These are phyloP conservation scores for Allantophomopsis cytisporea DNA, from an alignment of 2,329 filamentous ascomycete species.

Conservation along the genomic window DNA sequence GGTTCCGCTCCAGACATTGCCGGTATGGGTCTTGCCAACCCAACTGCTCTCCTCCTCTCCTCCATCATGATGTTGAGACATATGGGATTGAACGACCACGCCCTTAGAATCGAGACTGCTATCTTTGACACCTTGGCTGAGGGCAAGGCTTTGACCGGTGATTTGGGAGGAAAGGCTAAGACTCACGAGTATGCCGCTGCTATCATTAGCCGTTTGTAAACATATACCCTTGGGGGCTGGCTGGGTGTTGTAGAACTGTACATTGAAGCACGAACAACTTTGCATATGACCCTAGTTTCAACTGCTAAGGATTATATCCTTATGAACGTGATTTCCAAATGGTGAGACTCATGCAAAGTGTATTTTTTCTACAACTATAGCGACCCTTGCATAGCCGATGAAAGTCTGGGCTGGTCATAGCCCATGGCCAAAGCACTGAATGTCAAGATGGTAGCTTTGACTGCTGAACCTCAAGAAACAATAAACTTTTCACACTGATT, in stretches of 20 bases:
- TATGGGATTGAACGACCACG: conserved; percentile 82
- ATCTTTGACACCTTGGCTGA: conserved; percentile 92
- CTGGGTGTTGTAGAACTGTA: conserved; percentile 11
- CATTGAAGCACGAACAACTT: background rate
- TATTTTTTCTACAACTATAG: too few relatives aligned
- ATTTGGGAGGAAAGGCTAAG: conserved; percentile 92
- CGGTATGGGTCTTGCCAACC: conserved; percentile 92
- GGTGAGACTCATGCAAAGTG: too few relatives aligned
- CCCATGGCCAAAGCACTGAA: too few relatives aligned
- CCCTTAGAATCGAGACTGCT: conserved; percentile 79
- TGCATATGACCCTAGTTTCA: background rate
- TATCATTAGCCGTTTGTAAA: conserved; percentile 50
- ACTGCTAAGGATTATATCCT: too few relatives aligned
- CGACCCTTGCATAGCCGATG: too few relatives aligned
- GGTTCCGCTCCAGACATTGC: conserved; percentile 94
- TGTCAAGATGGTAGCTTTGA: too few relatives aligned
- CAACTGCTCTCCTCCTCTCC: conserved; percentile 85
- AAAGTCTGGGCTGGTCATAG: too few relatives aligned
- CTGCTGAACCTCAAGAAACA: too few relatives aligned
- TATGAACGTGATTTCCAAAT: too few relatives aligned
- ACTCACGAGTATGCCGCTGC: conserved; percentile 87
- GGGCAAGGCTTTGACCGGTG: conserved; percentile 91
- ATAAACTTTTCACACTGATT: too few relatives aligned
- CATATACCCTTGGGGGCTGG: conserved; percentile 11
- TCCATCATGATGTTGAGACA: conserved; percentile 99